Base-by-base conservation (phyloP, 108 stramenopile genomes). In the Fistulifera solaris region DNA sequence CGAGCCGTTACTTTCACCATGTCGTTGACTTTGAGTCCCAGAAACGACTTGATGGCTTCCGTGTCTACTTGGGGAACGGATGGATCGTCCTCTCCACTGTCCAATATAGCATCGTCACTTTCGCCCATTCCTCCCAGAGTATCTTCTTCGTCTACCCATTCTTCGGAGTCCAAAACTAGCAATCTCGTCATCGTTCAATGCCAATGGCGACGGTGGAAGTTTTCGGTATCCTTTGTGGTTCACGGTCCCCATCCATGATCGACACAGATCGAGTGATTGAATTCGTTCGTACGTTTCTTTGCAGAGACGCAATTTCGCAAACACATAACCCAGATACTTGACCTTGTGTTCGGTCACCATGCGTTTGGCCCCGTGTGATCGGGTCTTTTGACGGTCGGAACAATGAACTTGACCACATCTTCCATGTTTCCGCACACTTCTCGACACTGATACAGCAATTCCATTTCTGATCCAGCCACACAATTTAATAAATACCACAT, bases 171-270 rank as follows among this genome's bases (percentile, higher is more conserved):
- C 85, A 51, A 86, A 86, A 39, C 83, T 86, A 40, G 68, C 70
- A n/a, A 89, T 70, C 64, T 89, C 88, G 13, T 77, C 66, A 35
- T 81, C 77, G 27, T 73, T 81, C 56, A 89, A 56, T 2, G 81
- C 59, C 10, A 81, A 31, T 19, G 88, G 88, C 19, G 72, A 68
- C 6, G 88, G 82, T 7, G 88, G 88, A 21, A 89, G 60, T 54
- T 84, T 89, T 57, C 71, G 75, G 48, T 83, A 58, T 23, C 88
- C 84, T 73, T 71, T 77, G 2, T 73, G 61, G 52, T 86, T 81
- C 19, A 89, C 72, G 15, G 88, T 89, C 19, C 88, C 88, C 84
- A 89, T 86, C 84, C 84, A 89, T 49, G 80, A 82, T 17, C 88
- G 69, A 23, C 75, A 74, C 49, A 83, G 56, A 54, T 83, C 83